Evolutionary conservation across 306 rosid species (phyloP), one percentile per base, ranked within the genome.

Genomic region (Gastrolobium villosum): DNA sequence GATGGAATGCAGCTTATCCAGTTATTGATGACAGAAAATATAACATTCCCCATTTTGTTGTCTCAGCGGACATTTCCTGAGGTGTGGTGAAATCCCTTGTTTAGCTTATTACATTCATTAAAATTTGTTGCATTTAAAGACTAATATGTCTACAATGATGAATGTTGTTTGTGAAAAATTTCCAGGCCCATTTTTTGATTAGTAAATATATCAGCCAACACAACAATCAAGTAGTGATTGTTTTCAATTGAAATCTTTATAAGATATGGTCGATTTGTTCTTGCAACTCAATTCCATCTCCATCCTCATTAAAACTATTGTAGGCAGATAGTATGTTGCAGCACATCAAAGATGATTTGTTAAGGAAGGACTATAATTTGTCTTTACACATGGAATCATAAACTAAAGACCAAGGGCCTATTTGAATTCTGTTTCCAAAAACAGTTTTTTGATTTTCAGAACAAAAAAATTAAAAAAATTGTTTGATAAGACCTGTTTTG

Each of bases 1-100:
- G 85, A 79, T 50, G 79, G 14, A 54, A 74, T 46, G 71, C 79
- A 76, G 63, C 72, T 90, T 44, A 72, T 84, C 70, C 86, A 86
- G 77, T 83, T 82, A 2, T 67, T 92, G 72, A 46, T 86, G 86
- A 81, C 86, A 61, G 98, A 91, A 84, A 85, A 89, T 77, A 77
- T 91, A 74, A 66, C 90, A 11, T 85, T 91, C 72, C 98, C 99
- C 39, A 84, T 95, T 87, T 86, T 95, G 79, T 85, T 92, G 74
- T 88, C 92, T 54, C 82, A 86, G 75, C 74, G 44, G 85, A 84
- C 79, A 70, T 88, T 88, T 79, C 81, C 87, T 69, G 89, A 95
- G 98, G 99, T 95, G 82, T 74, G 89, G 82, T 87, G 76, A 77
- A 82, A 48, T 80, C 52, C 45, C 54, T 84, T 66, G 34, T 77